Evolutionary conservation across 129 eudicot genomes (phyloP), one percentile per base, ranked within the genome.

Genomic region (Lactuca sativa): DNA sequence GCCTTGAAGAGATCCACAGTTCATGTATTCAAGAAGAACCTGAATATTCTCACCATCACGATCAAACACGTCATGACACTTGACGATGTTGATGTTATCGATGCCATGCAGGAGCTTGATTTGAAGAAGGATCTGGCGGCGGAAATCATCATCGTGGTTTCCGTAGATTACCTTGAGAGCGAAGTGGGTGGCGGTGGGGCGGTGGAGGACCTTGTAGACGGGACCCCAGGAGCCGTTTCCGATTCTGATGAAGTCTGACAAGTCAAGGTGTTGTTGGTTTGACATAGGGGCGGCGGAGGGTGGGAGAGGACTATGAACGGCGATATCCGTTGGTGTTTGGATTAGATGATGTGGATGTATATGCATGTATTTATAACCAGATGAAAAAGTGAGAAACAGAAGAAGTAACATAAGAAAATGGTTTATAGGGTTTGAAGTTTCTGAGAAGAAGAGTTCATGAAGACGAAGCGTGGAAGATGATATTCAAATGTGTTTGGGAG

Each of bases 161-260:
- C 92, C 92, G 77, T 87, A 81, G 51, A 90, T 84, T 1, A 90
- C 97, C 18, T 87, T 87, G 30, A 90, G 89, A 41, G 97, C 97
- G 71, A 76, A 90, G 47, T 67, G 18, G 47, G 58, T 78, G 5
- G 69, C 47, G 7, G 85, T 72, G 57, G 85, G 80, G 51, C 67
- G 80, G 58, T 80, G 85, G 53, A 73, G 54, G 78, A 84, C 88
- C 41, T 77, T 80, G 83, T 84, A 84, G 53, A 84, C 85, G 17
- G 88, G 80, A 14, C 88, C 82, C 5, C 88, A 82, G 13, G 52
- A 38, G 72, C 85, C 88, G 54, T 75, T 63, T 37, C 88, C 82
- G 64, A 84, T 70, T 43, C 82, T 69, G 70, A 52, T 67, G 49
- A 84, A 80, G 3, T 83, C 75, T 34, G 82, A 56, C 63, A 72